Percentiles rank a stretch among this genome's conserved stretches.
These are phyloP conservation scores for Suhomyces bolitotheri DNA, from an alignment of 1,139 yeast genomes.

Conservation along the genomic window DNA sequence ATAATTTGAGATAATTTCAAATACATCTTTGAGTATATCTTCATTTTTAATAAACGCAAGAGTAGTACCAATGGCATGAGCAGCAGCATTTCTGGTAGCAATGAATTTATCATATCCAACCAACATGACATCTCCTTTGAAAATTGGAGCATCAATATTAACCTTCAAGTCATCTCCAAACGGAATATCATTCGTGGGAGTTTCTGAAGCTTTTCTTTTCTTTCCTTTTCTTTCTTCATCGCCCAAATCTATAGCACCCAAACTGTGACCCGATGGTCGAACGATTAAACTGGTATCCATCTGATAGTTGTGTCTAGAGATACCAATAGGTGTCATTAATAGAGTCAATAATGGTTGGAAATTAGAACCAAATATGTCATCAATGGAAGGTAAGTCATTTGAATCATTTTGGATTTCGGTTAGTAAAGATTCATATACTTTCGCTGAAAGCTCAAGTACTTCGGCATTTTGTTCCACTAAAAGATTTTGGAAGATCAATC, in stretches of 20 bases:
- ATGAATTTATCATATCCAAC: slow-evolving; percentile 76
- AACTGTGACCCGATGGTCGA: slow-evolving; percentile 73
- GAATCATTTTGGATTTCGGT: slow-evolving; percentile 37
- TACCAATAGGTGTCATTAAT: slow-evolving; percentile 91
- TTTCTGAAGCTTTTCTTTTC: slow-evolving; percentile 36
- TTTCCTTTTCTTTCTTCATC: slow-evolving; percentile 31
- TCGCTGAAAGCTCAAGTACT: slow-evolving; percentile 63
- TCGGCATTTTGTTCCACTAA: slow-evolving; percentile 83
- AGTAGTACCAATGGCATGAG: slow-evolving; percentile 73
- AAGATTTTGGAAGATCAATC: slow-evolving; percentile 83
- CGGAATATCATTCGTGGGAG: slow-evolving; percentile 45
- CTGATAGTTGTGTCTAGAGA: slow-evolving; percentile 81
- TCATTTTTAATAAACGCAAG: slow-evolving; percentile 55
- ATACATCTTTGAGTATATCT: slow-evolving; percentile 34
- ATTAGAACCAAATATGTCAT: slow-evolving; percentile 52
- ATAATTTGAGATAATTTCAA: slow-evolving; percentile 41
- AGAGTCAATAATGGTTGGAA: slow-evolving; percentile 64
- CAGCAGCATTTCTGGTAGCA: slow-evolving; percentile 74
- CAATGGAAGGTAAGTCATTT: slow-evolving; percentile 39
- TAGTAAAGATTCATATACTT: slow-evolving; percentile 62
- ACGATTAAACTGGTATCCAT: slow-evolving; percentile 76
- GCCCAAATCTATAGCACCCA: slow-evolving; percentile 31
- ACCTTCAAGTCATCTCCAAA: slow-evolving; percentile 57
- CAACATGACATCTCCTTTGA: slow-evolving; percentile 85
- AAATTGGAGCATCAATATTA: slow-evolving; percentile 91